Evolutionary conservation across 139 green algal species (phyloP).

Genomic region (Ostreobium quekettii): DNA sequence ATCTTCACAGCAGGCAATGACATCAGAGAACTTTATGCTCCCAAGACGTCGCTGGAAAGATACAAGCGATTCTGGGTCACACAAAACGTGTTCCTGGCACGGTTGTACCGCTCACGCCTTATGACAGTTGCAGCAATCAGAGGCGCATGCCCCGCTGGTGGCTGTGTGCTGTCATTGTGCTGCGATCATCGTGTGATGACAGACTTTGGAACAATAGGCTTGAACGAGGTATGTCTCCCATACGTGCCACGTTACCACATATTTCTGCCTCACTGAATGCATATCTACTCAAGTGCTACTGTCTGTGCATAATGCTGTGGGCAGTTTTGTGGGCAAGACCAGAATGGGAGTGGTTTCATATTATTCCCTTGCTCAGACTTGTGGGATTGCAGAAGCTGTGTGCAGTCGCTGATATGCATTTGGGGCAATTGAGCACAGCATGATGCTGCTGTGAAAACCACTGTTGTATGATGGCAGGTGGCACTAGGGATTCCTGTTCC

Average conservation of each 20-base stretch:
- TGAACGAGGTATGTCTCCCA: conserved; percentile 62
- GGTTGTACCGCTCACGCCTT: conserved; percentile 54
- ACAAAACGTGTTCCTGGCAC: conserved; percentile 63
- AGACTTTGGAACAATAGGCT: conserved; percentile 52
- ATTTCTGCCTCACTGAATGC: too few relatives aligned
- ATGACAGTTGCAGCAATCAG: conserved; percentile 74
- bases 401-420: too few relatives aligned
- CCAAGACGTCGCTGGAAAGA: conserved; percentile 43
- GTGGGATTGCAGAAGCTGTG: too few relatives aligned
- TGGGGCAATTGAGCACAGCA: background rate
- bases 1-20: conserved; percentile 74
- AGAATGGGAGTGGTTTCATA: background rate
- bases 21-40: conserved; percentile 70
- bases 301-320: too few relatives aligned
- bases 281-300: too few relatives aligned
- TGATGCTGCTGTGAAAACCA: background rate
- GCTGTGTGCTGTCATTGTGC: conserved; percentile 73
- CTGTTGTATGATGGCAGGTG: conserved; percentile 14
- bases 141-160: conserved; percentile 83
- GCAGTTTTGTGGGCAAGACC: background rate
- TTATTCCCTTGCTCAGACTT: background rate
- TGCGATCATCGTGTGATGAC: conserved; percentile 83
- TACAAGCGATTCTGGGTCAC: conserved; percentile 70
- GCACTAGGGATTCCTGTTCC: conserved; percentile 80
- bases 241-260: background rate